Conservation (phyloP, 2,329 filamentous ascomycete species). For the Grosmannia serpens region DNA sequence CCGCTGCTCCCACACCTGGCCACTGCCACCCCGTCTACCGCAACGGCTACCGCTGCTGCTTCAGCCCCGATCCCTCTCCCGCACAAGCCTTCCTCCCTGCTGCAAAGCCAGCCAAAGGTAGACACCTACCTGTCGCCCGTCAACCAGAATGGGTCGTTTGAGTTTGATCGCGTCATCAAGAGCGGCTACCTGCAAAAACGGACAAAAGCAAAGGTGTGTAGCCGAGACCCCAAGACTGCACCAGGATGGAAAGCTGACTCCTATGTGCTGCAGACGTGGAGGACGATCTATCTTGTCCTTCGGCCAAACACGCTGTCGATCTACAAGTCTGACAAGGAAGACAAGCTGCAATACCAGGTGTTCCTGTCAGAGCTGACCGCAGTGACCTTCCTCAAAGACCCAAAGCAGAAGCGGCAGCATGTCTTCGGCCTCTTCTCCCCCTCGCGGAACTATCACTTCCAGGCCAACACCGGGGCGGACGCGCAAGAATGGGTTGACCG, state of each 20-base stretch:
- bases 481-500: slow-evolving; percentile 77
- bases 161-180: slow-evolving; percentile 89
- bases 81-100: slow-evolving; percentile 17
- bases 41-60: background rate
- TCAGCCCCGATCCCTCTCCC: slow-evolving; percentile 5
- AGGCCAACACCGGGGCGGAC: slow-evolving; percentile 61
- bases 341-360: slow-evolving; percentile 79
- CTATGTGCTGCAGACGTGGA: slow-evolving; percentile 58
- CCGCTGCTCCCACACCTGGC: background rate
- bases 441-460: slow-evolving; percentile 82
- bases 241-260: slow-evolving; percentile 1
- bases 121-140: slow-evolving; percentile 66
- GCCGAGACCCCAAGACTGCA: background rate
- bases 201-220: slow-evolving; percentile 77
- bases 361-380: slow-evolving; percentile 83
- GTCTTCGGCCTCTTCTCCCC: slow-evolving; percentile 90
- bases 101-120: slow-evolving; percentile 35
- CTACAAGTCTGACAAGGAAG: slow-evolving; percentile 86
- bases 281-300: slow-evolving; percentile 76
- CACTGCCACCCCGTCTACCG: background rate
- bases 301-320: slow-evolving; percentile 83
- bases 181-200: slow-evolving; percentile 77
- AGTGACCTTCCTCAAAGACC: slow-evolving; percentile 76
- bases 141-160: slow-evolving; percentile 90
- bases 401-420: slow-evolving; percentile 74